Conservation (phyloP, 352 stramenopile genomes). For the Globisporangium polare region DNA sequence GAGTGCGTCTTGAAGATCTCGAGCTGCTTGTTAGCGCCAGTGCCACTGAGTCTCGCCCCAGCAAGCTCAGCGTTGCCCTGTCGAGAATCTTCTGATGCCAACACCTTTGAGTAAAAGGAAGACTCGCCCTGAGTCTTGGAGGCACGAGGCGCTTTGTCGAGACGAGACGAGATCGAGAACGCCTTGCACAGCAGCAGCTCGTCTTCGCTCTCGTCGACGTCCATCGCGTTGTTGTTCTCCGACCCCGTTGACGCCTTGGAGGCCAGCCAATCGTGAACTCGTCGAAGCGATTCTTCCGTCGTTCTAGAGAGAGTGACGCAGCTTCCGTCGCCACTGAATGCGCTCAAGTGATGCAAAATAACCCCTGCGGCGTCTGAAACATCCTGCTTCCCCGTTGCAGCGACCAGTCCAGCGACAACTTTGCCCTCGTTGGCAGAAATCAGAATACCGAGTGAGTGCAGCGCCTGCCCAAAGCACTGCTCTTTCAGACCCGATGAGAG, state of each 20-base stretch:
- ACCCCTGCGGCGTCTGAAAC: neutral
- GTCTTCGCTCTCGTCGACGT: conserved; percentile 26
- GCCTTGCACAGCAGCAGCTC: conserved; percentile 36
- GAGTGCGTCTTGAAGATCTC: conserved; percentile 11
- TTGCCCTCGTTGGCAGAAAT: conserved; percentile 42
- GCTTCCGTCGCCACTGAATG: conserved; percentile 11
- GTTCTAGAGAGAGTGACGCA: conserved; percentile 4
- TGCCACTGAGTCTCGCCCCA: neutral
- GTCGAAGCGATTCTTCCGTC: conserved; percentile 21
- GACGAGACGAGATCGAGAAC: conserved; percentile 24
- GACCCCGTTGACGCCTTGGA: conserved; percentile 13
- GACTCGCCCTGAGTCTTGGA: conserved; percentile 11
- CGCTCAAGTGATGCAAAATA: conserved; percentile 7
- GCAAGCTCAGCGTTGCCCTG: neutral
- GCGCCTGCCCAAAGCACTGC: conserved; percentile 33
- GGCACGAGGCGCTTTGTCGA: neutral
- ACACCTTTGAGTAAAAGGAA: conserved; percentile 2
- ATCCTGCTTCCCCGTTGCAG: conserved; percentile 14
- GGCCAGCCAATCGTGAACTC: conserved; percentile 28
- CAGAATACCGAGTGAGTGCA: conserved; percentile 26
- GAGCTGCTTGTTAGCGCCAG: neutral
- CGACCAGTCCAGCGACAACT: conserved; percentile 26
- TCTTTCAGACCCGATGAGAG: conserved; percentile 41
- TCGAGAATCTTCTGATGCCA: neutral
- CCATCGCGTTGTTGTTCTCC: conserved; percentile 7